Percentiles rank a stretch among this genome's conserved stretches.
phyloP scores from a whole-genome alignment of 2,329 filamentous ascomycete genomes.

The Nothomitra cinnamomea region DNA sequence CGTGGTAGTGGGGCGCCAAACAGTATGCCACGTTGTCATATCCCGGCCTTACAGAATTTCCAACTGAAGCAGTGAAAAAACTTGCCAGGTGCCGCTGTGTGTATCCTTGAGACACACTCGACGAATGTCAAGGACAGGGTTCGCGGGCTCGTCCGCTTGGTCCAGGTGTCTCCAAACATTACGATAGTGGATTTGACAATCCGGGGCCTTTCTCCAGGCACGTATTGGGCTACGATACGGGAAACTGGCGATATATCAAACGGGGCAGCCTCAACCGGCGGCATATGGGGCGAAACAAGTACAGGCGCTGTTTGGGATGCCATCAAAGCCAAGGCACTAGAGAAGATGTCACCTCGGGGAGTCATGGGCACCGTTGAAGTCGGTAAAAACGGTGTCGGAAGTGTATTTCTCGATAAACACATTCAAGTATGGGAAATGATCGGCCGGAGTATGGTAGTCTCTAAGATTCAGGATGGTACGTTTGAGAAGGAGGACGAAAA shows the following conservation, averaged over 20 bases:
- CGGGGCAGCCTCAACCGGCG: constrained; percentile 68
- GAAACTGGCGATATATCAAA: constrained; percentile 74
- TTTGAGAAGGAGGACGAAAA: constrained; percentile 59
- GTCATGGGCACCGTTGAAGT: constrained; percentile 62
- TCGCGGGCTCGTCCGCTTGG: constrained; percentile 78
- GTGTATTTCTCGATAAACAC: constrained; percentile 61
- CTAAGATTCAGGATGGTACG: constrained; percentile 43
- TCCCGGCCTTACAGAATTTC: not conserved
- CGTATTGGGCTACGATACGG: constrained; percentile 69
- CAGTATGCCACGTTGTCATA: constrained; percentile 37
- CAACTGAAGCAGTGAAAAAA: not conserved
- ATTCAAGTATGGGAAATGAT: constrained; percentile 94
- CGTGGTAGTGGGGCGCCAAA: constrained; percentile 75
- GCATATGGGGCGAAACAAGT: constrained; percentile 44
- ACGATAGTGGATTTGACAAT: constrained; percentile 82
- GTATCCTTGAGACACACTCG: constrained; percentile 80
- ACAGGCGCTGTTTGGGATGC: constrained; percentile 22
- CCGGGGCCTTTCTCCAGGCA: constrained; percentile 63
- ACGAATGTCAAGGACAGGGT: constrained; percentile 47
- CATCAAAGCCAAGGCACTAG: constrained; percentile 23
- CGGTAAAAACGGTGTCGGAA: constrained; percentile 56
- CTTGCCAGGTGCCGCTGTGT: constrained; percentile 58
- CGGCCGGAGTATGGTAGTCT: constrained; percentile 78
- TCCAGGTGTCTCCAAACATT: constrained; percentile 62
- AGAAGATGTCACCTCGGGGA: constrained; percentile 27